A percentile compares a stretch with the other conserved stretches of the same genome.
Evolutionary conservation across 2,329 filamentous ascomycete species (phyloP).

Genomic region (Sarocladiaceae sp.): DNA sequence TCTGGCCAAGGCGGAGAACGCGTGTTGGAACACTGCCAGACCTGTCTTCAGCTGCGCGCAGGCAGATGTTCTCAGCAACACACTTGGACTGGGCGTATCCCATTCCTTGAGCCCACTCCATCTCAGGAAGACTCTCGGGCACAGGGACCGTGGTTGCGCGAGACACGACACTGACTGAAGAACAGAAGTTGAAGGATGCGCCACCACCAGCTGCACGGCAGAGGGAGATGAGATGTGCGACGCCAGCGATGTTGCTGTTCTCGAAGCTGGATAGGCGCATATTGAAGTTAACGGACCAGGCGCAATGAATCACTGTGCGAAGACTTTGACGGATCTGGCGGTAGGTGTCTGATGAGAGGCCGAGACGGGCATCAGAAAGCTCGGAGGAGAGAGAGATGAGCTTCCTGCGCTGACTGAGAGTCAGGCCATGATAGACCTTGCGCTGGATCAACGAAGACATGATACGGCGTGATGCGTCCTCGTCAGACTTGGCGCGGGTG

Average conservation of each 20-base stretch:
- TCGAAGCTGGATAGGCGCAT: conserved; percentile 44
- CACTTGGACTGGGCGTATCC: conserved; percentile 37
- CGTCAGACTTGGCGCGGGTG: conserved; percentile 34
- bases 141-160: conserved; percentile 27
- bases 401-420: conserved; percentile 18
- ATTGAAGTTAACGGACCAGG: conserved; percentile 54
- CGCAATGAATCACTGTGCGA: conserved; percentile 41
- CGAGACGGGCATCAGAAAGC: conserved; percentile 32
- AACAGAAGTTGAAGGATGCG: conserved; percentile 43
- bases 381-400: conserved; percentile 16
- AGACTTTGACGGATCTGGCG: conserved; percentile 24
- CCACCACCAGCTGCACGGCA: conserved; percentile 34
- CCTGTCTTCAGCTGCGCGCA: conserved; percentile 25
- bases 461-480: conserved; percentile 16
- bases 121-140: conserved; percentile 27
- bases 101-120: conserved; percentile 36
- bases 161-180: conserved; percentile 38
- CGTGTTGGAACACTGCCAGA: conserved; percentile 17
- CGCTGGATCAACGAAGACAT: conserved; percentile 18
- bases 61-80: conserved; percentile 32
- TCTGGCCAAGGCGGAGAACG: conserved; percentile 43
- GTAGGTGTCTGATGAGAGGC: conserved; percentile 24
- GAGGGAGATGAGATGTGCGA: conserved; percentile 36
- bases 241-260: conserved; percentile 36
- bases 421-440: conserved; percentile 24